Conservation (phyloP, 169 alveolate genomes). For the Plasmodium knowlesi region DNA sequence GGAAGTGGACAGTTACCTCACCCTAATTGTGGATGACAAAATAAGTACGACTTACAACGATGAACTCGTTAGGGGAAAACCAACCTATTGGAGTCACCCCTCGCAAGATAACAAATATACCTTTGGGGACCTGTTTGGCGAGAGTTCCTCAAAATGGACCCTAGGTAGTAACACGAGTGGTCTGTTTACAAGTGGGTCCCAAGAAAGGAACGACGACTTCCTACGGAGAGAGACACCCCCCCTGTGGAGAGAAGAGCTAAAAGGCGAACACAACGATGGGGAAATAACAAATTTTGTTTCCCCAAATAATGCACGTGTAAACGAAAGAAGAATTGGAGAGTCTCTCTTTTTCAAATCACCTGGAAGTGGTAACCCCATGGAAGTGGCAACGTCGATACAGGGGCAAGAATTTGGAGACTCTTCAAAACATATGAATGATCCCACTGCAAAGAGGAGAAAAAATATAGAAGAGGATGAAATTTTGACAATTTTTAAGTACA, state of each 20-base stretch:
- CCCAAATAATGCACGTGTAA: background rate
- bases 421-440: background rate
- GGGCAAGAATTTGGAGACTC: background rate
- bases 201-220: background rate
- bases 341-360: background rate
- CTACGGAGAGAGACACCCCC: background rate
- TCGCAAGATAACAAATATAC: background rate
- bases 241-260: background rate
- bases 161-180: background rate
- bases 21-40: conserved; percentile 42
- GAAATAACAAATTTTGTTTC: background rate
- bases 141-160: background rate
- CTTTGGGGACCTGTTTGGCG: conserved; percentile 6
- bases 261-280: background rate
- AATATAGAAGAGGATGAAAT: conserved; percentile 12
- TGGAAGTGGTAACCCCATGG: background rate
- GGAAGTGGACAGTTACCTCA: conserved; percentile 25
- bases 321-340: background rate
- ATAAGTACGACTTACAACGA: background rate
- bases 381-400: background rate
- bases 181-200: background rate
- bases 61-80: background rate
- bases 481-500: conserved; percentile 56
- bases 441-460: background rate
- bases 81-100: background rate